A percentile compares a stretch with the other conserved stretches of the same genome.
Conservation (phyloP, 2,329 filamentous ascomycete genomes). For the Dactylonectria macrodidyma region DNA sequence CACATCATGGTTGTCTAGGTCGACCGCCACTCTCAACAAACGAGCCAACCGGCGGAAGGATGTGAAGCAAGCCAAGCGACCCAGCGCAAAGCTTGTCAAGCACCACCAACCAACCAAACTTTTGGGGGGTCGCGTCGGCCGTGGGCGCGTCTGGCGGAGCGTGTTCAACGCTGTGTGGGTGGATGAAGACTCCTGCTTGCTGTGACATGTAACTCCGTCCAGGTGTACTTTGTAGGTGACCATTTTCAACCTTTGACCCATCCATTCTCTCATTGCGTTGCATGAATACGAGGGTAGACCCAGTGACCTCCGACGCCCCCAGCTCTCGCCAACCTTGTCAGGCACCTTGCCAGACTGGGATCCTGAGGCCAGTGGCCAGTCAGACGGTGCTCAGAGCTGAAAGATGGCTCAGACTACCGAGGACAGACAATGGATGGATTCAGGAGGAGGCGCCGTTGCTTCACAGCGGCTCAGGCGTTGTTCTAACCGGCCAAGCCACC, state of each 20-base stretch:
- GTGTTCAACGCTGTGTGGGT: slow-evolving; percentile 40
- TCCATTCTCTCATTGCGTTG: slow-evolving; percentile 32
- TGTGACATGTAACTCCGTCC: slow-evolving; percentile 44
- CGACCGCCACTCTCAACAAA: slow-evolving; percentile 2
- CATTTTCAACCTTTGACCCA: slow-evolving; percentile 21
- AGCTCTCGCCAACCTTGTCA: slow-evolving; percentile 21
- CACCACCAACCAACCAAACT: slow-evolving; percentile 16
- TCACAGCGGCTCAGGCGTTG: slow-evolving; percentile 19
- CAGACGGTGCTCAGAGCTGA: slow-evolving; percentile 41
- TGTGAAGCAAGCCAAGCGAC: slow-evolving; percentile 8
- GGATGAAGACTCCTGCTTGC: slow-evolving; percentile 27
- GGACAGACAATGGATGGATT: slow-evolving; percentile 13
- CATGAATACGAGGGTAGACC: slow-evolving; percentile 47
- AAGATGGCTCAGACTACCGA: slow-evolving; percentile 41
- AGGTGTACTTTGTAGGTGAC: slow-evolving; percentile 23
- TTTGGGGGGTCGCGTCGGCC: slow-evolving; percentile 12
- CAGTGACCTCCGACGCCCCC: slow-evolving; percentile 24
- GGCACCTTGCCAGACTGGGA: slow-evolving; percentile 18
- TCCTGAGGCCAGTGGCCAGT: slow-evolving; percentile 27
- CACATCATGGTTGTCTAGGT: slow-evolving; percentile 23
- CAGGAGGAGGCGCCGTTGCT: slow-evolving; percentile 20
- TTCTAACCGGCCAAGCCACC: slow-evolving; percentile 8
- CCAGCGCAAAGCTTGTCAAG: slow-evolving; percentile 4
- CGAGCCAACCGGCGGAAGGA: slow-evolving; percentile 2
- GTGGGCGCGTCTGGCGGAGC: slow-evolving; percentile 40